These are phyloP conservation scores for Platanus orientalis DNA, from an alignment of 164 flowering plant genomes.

Conservation along the genomic window DNA sequence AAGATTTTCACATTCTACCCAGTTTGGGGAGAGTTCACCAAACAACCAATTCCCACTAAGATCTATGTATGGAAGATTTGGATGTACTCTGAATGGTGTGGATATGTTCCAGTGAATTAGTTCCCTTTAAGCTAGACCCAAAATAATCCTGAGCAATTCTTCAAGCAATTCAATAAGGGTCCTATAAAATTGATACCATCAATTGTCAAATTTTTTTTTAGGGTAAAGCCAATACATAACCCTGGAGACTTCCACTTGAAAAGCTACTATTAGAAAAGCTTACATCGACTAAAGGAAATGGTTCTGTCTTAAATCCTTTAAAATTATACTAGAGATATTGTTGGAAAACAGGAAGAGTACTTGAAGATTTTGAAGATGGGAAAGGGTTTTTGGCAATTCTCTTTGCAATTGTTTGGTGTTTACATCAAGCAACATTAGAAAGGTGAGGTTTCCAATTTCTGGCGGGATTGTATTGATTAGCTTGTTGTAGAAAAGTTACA, in stretches of 20 bases:
- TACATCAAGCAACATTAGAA: background rate
- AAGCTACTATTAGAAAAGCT: constrained; percentile 8
- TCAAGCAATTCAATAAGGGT: constrained; percentile 3
- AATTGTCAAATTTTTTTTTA: background rate
- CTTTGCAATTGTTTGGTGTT: constrained; percentile 2
- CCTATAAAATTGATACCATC: constrained; percentile 7
- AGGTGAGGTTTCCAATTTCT: constrained; percentile 2
- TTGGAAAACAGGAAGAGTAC: background rate
- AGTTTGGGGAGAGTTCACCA: constrained; percentile 8
- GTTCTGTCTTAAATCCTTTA: constrained; percentile 2
- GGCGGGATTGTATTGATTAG: background rate
- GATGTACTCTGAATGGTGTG: constrained; percentile 13
- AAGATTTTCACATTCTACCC: constrained; percentile 4
- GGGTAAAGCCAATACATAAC: background rate
- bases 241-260: constrained; percentile 6
- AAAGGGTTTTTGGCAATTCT: constrained; percentile 10
- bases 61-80: constrained; percentile 4
- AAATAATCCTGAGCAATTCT: constrained; percentile 8
- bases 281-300: background rate
- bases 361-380: constrained; percentile 4
- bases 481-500: background rate
- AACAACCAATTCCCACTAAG: constrained; percentile 8
- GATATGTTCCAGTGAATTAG: constrained; percentile 13
- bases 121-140: constrained; percentile 12
- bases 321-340: constrained; percentile 3